Evolutionary conservation across 345 rosid species (phyloP).

Genomic region (Salix exigua): DNA sequence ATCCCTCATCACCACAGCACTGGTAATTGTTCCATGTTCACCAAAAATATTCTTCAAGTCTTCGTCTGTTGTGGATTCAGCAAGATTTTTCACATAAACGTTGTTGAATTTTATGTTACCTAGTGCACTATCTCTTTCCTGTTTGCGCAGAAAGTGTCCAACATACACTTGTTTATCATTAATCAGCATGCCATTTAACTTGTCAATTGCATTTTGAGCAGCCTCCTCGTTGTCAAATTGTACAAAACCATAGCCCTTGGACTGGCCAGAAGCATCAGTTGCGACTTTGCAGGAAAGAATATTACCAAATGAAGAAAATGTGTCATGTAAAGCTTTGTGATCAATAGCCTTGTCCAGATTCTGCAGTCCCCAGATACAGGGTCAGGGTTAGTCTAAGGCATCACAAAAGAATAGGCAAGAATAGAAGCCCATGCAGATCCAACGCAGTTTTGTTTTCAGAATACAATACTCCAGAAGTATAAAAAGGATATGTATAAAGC

Average conservation of each 20-base stretch:
- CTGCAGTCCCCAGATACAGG: background rate
- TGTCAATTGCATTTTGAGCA: conserved; percentile 23
- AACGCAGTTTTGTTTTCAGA: background rate
- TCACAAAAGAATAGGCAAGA: background rate
- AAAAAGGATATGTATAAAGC: background rate
- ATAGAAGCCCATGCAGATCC: background rate
- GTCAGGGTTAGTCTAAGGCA: background rate
- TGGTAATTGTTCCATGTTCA: conserved; percentile 19
- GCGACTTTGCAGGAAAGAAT: conserved; percentile 27
- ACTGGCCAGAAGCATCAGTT: conserved; percentile 25
- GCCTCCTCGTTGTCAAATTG: conserved; percentile 23
- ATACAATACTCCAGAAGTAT: background rate
- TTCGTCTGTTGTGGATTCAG: conserved; percentile 23
- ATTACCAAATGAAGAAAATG: conserved; percentile 23
- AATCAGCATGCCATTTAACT: conserved; percentile 26
- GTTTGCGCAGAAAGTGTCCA: conserved; percentile 23
- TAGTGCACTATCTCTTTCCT: conserved; percentile 17
- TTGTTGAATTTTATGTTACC: conserved; percentile 18
- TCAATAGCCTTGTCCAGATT: conserved; percentile 27
- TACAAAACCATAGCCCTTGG: conserved; percentile 26
- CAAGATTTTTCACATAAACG: conserved; percentile 21
- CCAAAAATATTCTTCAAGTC: conserved; percentile 19
- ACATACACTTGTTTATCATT: conserved; percentile 32
- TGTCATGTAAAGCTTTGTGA: conserved; percentile 24
- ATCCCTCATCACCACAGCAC: conserved; percentile 29